These are phyloP conservation scores for Xylaria sp. DNA, from an alignment of 2,329 filamentous ascomycete genomes.

Conservation along the genomic window DNA sequence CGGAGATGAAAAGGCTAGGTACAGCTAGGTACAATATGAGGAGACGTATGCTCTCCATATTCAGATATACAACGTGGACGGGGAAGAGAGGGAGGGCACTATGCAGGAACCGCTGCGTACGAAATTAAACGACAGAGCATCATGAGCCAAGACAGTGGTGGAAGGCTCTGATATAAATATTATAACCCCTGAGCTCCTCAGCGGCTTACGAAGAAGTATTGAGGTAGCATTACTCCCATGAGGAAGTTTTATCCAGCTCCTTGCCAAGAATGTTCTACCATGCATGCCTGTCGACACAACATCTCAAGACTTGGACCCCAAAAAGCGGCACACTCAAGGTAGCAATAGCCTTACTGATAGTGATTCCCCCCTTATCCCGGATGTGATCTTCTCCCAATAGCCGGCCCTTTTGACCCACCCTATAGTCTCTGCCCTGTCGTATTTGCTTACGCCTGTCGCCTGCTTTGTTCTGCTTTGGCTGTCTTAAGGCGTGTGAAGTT, in stretches of 20 bases:
- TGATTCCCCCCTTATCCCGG: constrained; percentile 11
- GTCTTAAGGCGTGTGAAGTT: constrained; percentile 13
- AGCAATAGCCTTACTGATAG: constrained; percentile 6
- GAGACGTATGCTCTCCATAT: constrained; percentile 55
- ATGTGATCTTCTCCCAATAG: neutral
- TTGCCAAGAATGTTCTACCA: constrained; percentile 22
- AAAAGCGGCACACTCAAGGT: neutral
- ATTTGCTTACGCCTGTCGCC: constrained; percentile 16
- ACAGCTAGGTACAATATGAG: constrained; percentile 59
- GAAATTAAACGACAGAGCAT: constrained; percentile 11
- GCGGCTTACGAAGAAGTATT: neutral
- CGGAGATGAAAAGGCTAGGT: constrained; percentile 57
- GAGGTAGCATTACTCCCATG: constrained; percentile 14
- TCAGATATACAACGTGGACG: constrained; percentile 12
- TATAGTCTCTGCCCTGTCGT: neutral
- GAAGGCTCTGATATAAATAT: constrained; percentile 20
- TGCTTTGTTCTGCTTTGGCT: neutral
- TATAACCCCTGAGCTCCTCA: constrained; percentile 26
- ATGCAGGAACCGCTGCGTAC: constrained; percentile 1
- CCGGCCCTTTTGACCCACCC: constrained; percentile 1
- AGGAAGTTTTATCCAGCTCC: constrained; percentile 15
- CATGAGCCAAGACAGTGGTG: neutral
- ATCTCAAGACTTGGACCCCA: constrained; percentile 4
- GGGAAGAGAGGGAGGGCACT: constrained; percentile 1
- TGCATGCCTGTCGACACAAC: constrained; percentile 6